Evolutionary conservation across 139 green algal genomes (phyloP).

Genomic region (Coelastrella sp.): DNA sequence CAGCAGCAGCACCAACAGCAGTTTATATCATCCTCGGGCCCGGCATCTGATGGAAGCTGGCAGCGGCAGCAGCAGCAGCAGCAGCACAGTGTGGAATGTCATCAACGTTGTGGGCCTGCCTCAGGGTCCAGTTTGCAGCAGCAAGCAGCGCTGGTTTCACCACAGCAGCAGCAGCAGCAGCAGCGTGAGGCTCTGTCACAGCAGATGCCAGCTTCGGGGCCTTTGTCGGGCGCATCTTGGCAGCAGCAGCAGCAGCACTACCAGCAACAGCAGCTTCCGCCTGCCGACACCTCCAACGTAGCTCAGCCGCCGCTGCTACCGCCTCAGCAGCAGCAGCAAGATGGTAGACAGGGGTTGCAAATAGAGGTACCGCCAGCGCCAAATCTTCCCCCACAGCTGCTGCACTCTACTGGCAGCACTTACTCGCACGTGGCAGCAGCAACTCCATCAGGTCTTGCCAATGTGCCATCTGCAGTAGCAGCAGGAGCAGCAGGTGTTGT

Average conservation of each 20-base stretch:
- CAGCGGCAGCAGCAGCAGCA: not conserved
- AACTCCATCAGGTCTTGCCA: not conserved
- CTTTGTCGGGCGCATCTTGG: no score
- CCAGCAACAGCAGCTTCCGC: not conserved
- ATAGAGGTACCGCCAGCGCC: not conserved
- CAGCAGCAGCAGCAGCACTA: not conserved
- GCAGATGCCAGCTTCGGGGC: no score
- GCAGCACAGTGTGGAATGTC: not conserved
- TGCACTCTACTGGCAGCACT: no score
- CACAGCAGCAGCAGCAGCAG: no score
- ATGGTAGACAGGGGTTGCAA: not conserved
- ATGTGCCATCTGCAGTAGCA: not conserved
- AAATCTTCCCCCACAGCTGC: no score
- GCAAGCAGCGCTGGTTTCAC: no score
- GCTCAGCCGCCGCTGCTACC: not conserved
- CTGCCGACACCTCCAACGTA: no score
- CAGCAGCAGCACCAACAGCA: not conserved
- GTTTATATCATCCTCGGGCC: not conserved
- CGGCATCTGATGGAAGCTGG: not conserved
- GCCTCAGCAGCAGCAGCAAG: not conserved
- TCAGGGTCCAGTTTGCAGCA: no score
- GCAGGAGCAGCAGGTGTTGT: not conserved
- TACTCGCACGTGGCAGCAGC: not conserved
- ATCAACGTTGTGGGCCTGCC: no score
- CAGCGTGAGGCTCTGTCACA: no score